Evolutionary conservation across 2,329 filamentous ascomycete species (phyloP).

Genomic region (Clonostachys sp.): DNA sequence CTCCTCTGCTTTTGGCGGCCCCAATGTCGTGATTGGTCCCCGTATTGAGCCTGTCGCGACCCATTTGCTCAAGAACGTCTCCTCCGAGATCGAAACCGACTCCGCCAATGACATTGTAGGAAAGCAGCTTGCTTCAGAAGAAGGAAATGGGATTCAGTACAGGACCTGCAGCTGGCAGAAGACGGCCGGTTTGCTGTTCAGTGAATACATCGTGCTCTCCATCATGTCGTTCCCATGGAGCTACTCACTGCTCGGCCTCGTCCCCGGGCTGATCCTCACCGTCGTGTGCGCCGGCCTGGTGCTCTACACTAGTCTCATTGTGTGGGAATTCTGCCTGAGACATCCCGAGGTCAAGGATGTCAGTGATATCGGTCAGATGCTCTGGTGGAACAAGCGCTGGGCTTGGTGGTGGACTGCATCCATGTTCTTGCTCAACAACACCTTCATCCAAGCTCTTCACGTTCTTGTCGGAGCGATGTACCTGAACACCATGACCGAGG

Average conservation of each 20-base stretch:
- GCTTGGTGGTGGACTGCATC: conserved; percentile 65
- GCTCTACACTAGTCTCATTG: conserved; percentile 63
- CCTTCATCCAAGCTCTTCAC: conserved; percentile 80
- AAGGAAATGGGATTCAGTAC: conserved; percentile 80
- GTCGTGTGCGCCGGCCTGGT: conserved; percentile 73
- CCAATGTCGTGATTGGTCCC: conserved; percentile 37
- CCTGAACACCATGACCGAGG: conserved; percentile 79
- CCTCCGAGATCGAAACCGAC: conserved; percentile 5
- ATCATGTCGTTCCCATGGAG: conserved; percentile 98
- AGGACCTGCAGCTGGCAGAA: conserved; percentile 93
- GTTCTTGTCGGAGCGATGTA: conserved; percentile 83
- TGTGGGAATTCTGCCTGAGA: conserved; percentile 83
- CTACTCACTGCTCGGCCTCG: conserved; percentile 80
- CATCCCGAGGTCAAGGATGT: conserved; percentile 91
- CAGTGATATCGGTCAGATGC: conserved; percentile 91
- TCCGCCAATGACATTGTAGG: conserved; percentile 42
- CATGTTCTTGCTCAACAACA: conserved; percentile 94
- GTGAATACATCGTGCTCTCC: conserved; percentile 86
- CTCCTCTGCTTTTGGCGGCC: conserved; percentile 30
- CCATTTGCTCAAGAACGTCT: conserved; percentile 1
- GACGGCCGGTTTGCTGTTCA: conserved; percentile 87
- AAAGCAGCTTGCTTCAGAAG: conserved; percentile 72
- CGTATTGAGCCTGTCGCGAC: conserved; percentile 36
- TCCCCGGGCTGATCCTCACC: conserved; percentile 80
- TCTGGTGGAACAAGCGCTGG: conserved; percentile 81